Percentiles rank a stretch among this genome's conserved stretches.
Conservation (phyloP, 1,139 yeast genomes). For the Wickerhamiella infanticola region DNA sequence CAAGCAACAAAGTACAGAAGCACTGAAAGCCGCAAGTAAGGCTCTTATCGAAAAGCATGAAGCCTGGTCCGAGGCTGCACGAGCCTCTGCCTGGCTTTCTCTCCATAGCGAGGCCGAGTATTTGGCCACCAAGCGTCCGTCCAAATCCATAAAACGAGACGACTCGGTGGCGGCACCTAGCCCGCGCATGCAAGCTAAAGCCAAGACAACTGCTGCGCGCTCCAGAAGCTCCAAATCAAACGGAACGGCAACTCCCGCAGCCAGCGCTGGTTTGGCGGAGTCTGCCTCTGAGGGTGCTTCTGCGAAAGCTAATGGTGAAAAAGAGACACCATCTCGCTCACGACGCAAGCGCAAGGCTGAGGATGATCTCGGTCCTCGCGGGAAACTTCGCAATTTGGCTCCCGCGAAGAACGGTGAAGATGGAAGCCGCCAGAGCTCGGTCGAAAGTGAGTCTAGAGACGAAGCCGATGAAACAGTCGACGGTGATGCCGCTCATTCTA, state of each 20-base stretch:
- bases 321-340: neutral
- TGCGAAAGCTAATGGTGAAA: neutral
- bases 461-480: neutral
- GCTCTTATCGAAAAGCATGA: neutral
- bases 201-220: neutral
- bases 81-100: neutral
- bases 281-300: neutral
- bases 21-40: neutral
- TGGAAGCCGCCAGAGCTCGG: neutral
- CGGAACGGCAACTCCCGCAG: neutral
- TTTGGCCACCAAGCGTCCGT: too few relatives aligned
- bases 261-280: neutral
- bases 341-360: slow-evolving; percentile 4
- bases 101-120: neutral
- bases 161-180: neutral
- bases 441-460: neutral
- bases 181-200: neutral
- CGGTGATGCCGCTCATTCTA: neutral
- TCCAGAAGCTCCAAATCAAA: neutral
- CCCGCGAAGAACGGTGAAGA: neutral
- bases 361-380: neutral
- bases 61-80: neutral
- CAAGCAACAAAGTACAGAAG: slow-evolving; percentile 1
- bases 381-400: neutral
- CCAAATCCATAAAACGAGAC: too few relatives aligned